Percentiles rank a stretch among this genome's conserved stretches.
phyloP scores from a whole-genome alignment of 2,329 filamentous ascomycete genomes.

The Chalaropsis ovoidea region DNA sequence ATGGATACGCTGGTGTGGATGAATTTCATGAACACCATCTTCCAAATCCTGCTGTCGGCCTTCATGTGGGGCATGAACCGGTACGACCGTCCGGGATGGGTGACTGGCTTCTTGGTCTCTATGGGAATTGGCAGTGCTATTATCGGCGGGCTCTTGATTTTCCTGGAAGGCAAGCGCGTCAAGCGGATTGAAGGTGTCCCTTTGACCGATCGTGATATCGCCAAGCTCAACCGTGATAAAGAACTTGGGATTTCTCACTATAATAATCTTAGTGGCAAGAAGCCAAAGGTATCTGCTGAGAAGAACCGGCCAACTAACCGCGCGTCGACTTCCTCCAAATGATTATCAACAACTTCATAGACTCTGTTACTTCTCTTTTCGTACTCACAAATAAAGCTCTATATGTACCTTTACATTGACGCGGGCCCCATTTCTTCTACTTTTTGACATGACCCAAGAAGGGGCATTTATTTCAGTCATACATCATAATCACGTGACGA shows the following conservation, averaged over 20 bases:
- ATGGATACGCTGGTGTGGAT: conserved; percentile 70
- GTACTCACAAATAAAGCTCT: not conserved
- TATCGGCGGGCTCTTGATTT: conserved; percentile 58
- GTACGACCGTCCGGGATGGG: conserved; percentile 65
- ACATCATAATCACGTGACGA: not conserved
- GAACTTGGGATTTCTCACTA: conserved; percentile 49
- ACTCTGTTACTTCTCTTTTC: conserved; percentile 16
- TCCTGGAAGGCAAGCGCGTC: conserved; percentile 59
- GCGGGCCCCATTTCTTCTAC: no score
- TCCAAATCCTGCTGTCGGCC: conserved; percentile 61
- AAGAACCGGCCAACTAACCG: conserved; percentile 27
- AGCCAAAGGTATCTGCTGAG: conserved; percentile 37
- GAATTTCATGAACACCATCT: conserved; percentile 67
- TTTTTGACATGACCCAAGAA: no score
- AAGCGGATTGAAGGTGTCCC: conserved; percentile 63
- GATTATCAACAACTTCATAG: not conserved
- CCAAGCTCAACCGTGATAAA: conserved; percentile 42
- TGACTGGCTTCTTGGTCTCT: conserved; percentile 67
- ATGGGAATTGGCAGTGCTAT: conserved; percentile 57
- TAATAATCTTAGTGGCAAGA: conserved; percentile 46
- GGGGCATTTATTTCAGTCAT: no score
- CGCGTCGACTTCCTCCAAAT: not conserved
- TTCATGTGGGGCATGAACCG: conserved; percentile 79
- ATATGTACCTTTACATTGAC: not conserved
- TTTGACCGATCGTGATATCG: conserved; percentile 46